Conservation (phyloP, 345 rosid genomes). For the Gossypium thurberi region DNA sequence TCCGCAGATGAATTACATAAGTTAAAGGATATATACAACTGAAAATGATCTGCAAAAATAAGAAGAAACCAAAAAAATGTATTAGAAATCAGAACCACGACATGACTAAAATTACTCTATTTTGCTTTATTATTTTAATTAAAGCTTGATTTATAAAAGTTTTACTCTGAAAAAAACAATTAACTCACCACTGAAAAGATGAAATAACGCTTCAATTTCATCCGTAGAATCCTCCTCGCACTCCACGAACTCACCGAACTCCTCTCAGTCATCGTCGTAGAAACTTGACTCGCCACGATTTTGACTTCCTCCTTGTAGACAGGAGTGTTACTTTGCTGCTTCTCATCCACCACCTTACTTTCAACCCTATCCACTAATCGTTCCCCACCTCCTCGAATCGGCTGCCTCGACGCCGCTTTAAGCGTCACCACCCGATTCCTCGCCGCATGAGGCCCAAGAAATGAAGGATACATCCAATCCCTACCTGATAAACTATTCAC, state of each 20-base stretch:
- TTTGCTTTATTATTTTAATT: background rate
- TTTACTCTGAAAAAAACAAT: background rate
- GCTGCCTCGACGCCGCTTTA: constrained; percentile 26
- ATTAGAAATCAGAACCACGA: background rate
- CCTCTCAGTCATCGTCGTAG: constrained; percentile 7
- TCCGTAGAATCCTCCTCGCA: constrained; percentile 27
- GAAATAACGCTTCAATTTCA: constrained; percentile 31
- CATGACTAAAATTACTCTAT: background rate
- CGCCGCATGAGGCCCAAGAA: constrained; percentile 47
- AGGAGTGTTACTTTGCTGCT: constrained; percentile 15
- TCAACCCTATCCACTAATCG: constrained; percentile 7
- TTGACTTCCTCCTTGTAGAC: constrained; percentile 20
- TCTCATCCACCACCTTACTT: constrained; percentile 25
- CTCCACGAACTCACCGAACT: constrained; percentile 25
- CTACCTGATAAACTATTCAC: constrained; percentile 31
- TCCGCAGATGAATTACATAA: constrained; percentile 43
- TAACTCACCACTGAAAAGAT: constrained; percentile 30
- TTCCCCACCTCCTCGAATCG: constrained; percentile 16
- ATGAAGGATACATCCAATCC: constrained; percentile 62
- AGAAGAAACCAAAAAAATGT: background rate
- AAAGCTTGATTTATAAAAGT: background rate
- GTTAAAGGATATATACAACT: constrained; percentile 40
- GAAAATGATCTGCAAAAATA: constrained; percentile 52
- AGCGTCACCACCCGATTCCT: constrained; percentile 33
- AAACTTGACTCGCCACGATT: constrained; percentile 29